These are phyloP conservation scores for Ophiosphaerella korrae DNA, from an alignment of 2,329 filamentous ascomycete species.

Conservation along the genomic window DNA sequence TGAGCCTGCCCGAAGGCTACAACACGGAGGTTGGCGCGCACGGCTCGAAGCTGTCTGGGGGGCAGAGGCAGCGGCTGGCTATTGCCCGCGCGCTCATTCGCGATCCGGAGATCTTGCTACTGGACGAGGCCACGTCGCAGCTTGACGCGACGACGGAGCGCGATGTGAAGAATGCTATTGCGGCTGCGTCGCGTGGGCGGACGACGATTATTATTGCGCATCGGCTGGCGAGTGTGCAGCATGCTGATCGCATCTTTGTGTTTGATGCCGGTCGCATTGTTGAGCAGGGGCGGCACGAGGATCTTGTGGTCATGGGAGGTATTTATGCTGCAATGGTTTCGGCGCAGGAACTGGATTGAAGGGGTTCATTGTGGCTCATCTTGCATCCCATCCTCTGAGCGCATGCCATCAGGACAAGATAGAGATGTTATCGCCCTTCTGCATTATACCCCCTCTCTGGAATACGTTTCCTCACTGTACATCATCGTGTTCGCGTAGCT, in stretches of 20 bases:
- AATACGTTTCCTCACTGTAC: too few species aligned
- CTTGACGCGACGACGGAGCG: constrained; percentile 54
- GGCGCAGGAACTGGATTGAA: constrained; percentile 42
- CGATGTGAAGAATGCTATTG: constrained; percentile 50
- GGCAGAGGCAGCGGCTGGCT: constrained; percentile 53
- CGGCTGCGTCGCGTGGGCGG: constrained; percentile 48
- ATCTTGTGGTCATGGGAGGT: constrained; percentile 54
- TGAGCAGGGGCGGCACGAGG: constrained; percentile 66
- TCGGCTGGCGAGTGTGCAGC: constrained; percentile 75
- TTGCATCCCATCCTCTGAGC: not conserved
- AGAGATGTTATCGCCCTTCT: too few species aligned
- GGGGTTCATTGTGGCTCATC: not conserved
- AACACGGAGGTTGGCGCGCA: constrained; percentile 52
- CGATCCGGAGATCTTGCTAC: constrained; percentile 53
- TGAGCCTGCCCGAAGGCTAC: constrained; percentile 54
- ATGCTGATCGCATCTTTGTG: constrained; percentile 80
- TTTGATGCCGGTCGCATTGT: constrained; percentile 69
- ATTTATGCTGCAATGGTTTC: constrained; percentile 46
- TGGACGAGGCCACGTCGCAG: constrained; percentile 55
- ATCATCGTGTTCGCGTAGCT: too few species aligned
- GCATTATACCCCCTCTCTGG: too few species aligned
- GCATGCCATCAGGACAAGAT: too few species aligned
- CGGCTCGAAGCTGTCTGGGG: constrained; percentile 52
- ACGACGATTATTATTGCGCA: constrained; percentile 80
- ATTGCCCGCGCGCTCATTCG: constrained; percentile 54